Conservation (phyloP, 768 basidiomycete genomes). For the Boletus fagicola region DNA sequence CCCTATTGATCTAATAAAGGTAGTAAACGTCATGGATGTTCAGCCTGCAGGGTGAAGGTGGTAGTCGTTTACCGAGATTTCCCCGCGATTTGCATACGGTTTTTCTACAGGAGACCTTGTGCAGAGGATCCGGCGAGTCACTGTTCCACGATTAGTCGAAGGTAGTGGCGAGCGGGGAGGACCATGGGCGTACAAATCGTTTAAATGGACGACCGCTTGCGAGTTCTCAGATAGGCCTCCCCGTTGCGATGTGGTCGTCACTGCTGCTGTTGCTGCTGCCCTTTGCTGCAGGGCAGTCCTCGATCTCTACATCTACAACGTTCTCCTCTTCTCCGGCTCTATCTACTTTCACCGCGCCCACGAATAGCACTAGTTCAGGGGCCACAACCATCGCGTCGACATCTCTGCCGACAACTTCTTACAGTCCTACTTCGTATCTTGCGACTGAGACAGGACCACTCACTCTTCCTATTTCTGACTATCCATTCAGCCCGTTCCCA, state of each 20-base stretch:
- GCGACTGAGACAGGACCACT: slow-evolving; percentile 22
- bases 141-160: background rate
- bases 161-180: too few species aligned
- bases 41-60: background rate
- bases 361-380: background rate
- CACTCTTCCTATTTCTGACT: slow-evolving; percentile 36
- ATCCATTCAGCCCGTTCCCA: slow-evolving; percentile 55
- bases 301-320: background rate
- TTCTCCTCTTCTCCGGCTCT: background rate
- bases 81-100: background rate
- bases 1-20: background rate
- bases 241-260: background rate
- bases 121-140: background rate
- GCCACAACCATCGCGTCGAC: background rate
- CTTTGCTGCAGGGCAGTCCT: slow-evolving; percentile 3
- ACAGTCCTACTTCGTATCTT: background rate
- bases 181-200: background rate
- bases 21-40: background rate
- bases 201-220: background rate
- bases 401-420: background rate
- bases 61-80: background rate
- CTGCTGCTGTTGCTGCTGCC: slow-evolving; percentile 1
- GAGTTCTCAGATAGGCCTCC: background rate
- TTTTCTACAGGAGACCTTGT: background rate
- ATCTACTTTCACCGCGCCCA: background rate